Base-by-base conservation (phyloP, 2,329 filamentous ascomycete species). In the Thelonectria blattea region DNA sequence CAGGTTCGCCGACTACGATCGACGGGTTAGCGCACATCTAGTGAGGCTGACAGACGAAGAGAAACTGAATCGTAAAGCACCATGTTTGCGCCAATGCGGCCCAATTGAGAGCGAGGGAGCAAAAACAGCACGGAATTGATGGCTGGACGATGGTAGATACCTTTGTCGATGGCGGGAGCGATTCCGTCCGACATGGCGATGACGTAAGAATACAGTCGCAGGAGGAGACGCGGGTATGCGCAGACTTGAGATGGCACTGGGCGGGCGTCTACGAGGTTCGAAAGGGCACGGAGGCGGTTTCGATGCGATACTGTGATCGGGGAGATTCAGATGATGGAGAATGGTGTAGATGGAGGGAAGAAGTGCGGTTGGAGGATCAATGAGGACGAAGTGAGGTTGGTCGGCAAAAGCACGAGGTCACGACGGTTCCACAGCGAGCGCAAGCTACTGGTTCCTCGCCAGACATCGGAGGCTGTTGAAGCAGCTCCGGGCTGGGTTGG, bases 141-240 rank as follows among this genome's bases (percentile, higher is more conserved):
- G 55, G 52, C 41, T 59, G 22, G 54, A 47, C 48, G 62, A 71
- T 60, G 59, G 51, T 56, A 52, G 58, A 62, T 73, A 76, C 74
- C 74, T 76, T 73, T 75, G 68, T 73, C 73, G 68, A 75, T 68
- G 63, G 74, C 73, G 65, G 71, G 70, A 56, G 72, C 68, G 61
- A 71, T 71, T 65, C 68, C 71, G 72, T 76, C 72, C 59, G 74
- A 68, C 74, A 76, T 76, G 68, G 54, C 61, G 72, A 71, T 72
- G 71, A 74, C 69, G 73, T 73, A 74, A 74, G 68, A 65, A 59
- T 43, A 56, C 41, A 56, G 64, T 65, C 63, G 67, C 62, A 55
- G 46, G 53, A 52, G 56, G 62, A 43, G 64, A 59, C 67, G 58
- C 46, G 22, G 49, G 39, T 61, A 41, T 15, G 54, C 48, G 60